Percentiles rank a stretch among this genome's conserved stretches.
Evolutionary conservation across 192 early-diverging fungal genomes (phyloP).

Genomic region (Paraglomus brasilianum): DNA sequence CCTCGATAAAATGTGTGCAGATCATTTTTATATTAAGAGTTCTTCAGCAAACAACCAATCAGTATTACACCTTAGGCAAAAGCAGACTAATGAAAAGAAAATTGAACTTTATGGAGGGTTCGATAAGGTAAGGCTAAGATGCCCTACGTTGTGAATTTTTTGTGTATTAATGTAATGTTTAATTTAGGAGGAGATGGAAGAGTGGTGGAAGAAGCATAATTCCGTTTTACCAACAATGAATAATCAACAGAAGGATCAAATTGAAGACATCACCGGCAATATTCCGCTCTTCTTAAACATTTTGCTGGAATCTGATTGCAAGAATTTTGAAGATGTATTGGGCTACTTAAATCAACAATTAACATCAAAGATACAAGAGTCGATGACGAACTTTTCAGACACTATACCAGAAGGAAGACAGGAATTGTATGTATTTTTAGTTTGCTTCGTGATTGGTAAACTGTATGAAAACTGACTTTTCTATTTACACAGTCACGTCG

Average conservation of each 20-base stretch:
- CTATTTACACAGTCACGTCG: constrained; percentile 15
- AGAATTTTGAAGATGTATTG: constrained; percentile 14
- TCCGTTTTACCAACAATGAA: constrained; percentile 2
- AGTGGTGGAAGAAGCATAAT: constrained; percentile 17
- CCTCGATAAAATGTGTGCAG: not conserved
- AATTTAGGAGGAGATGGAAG: constrained; percentile 22
- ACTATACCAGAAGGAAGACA: not conserved
- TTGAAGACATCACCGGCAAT: constrained; percentile 19
- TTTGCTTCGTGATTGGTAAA: not conserved
- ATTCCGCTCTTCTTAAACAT: constrained; percentile 26
- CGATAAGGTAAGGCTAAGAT: constrained; percentile 12
- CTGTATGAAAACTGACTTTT: too few relatives aligned
- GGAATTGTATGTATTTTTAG: not conserved
- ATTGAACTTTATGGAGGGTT: constrained; percentile 9
- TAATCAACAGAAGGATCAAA: constrained; percentile 4
- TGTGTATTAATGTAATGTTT: constrained; percentile 8
- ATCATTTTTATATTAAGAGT: constrained; percentile 9
- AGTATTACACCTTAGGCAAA: not conserved
- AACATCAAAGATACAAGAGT: not conserved
- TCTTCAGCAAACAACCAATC: constrained; percentile 11
- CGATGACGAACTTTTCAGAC: constrained; percentile 4
- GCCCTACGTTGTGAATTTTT: not conserved
- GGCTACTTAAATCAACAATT: constrained; percentile 7
- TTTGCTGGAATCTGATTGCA: not conserved
- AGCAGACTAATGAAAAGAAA: constrained; percentile 2